These are phyloP conservation scores for Friedmanniomyces endolithicus DNA, from an alignment of 495 filamentous ascomycete genomes.

Conservation along the genomic window DNA sequence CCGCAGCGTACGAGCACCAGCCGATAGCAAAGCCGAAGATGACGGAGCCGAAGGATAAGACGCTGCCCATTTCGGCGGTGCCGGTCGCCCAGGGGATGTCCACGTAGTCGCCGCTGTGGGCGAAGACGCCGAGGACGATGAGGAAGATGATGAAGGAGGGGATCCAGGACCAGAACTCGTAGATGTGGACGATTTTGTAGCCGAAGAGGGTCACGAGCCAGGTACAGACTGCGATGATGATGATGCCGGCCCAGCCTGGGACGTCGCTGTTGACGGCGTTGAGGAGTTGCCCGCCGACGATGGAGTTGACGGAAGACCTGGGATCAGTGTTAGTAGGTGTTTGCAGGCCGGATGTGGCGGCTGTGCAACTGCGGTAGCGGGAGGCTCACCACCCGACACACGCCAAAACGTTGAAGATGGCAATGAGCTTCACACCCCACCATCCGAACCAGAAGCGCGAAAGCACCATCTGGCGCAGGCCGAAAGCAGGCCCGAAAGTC, in stretches of 20 bases:
- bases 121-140: constrained; percentile 61
- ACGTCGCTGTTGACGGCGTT: constrained; percentile 60
- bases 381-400: constrained; percentile 52
- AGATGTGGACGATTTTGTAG: constrained; percentile 68
- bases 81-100: constrained; percentile 55
- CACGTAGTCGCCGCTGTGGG: constrained; percentile 58
- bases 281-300: constrained; percentile 74
- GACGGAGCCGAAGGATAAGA: constrained; percentile 61
- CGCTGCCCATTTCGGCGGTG: constrained; percentile 46
- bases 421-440: constrained; percentile 59
- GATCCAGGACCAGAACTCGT: constrained; percentile 72
- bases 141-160: constrained; percentile 67
- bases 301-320: constrained; percentile 53
- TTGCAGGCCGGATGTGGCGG: not conserved
- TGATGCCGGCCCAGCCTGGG: constrained; percentile 63
- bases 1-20: constrained; percentile 68
- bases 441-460: constrained; percentile 72
- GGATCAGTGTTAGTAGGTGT: not conserved
- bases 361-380: not conserved
- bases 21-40: constrained; percentile 70
- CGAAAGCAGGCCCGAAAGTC: constrained; percentile 65
- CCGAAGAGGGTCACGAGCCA: constrained; percentile 62
- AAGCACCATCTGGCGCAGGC: constrained; percentile 76
- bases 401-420: constrained; percentile 61
- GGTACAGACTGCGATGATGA: constrained; percentile 62